Base-by-base conservation (phyloP, 345 rosid genomes). In the Eucalyptus rudis region DNA sequence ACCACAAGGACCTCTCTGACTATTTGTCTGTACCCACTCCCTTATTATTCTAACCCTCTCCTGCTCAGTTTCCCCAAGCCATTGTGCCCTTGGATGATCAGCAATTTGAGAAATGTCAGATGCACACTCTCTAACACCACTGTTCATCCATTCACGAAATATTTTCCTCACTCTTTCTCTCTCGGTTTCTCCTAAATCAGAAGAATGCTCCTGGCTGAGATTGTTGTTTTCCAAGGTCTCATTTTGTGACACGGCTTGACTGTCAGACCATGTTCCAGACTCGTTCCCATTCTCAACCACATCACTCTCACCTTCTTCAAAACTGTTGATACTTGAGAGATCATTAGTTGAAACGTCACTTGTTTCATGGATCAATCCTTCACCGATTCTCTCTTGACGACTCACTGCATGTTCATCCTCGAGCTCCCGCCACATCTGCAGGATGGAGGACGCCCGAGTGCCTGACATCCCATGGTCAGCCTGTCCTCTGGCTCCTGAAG, bases 1-100 rank as follows among this genome's bases (percentile, higher is more conserved):
- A 91, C 91, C 79, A 88, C 91, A 86, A 92, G 93, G 92, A 94
- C 92, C 95, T 90, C 96, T 93, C 90, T 91, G 99, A 86, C 90
- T 94, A 91, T 94, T 96, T 95, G 91, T 93, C 90, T 96, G 99
- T 80, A 95, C 98, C 96, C 94, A 93, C 93, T 96, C 98, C 93
- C 99, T 95, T 92, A 95, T 94, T 79, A 93, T 90, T 92, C 99
- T 95, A 87, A 96, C 99, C 89, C 99, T 96, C 93, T 94, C 98
- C 93, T 96, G 99, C 90, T 97, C 99, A 31, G 93, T 95, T 92
- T 97, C 98, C 56, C 98, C 99, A 76, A 96, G 96, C 97, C 97
- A 95, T 80, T 95, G 97, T 16, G 93, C 93, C 89, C 95, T 94
- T 62, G 98, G 86, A 89, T 91, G 88, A 88, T 92, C 93, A 68